Conservation (phyloP, 495 filamentous ascomycete species). For the Jackrogersella minutella region DNA sequence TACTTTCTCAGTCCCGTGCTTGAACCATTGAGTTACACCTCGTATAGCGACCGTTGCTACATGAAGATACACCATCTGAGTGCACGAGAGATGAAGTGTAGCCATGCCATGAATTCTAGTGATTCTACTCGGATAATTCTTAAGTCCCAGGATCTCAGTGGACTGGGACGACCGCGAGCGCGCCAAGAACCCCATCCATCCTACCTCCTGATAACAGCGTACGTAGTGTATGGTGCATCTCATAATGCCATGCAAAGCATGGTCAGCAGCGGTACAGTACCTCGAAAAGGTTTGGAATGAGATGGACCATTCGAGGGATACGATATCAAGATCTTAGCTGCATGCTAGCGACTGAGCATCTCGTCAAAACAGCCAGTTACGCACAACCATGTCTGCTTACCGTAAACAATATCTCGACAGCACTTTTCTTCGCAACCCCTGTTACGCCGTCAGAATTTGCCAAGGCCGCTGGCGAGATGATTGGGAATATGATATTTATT, state of each 20-base stretch:
- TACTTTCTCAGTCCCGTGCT: neutral
- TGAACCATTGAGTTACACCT: neutral
- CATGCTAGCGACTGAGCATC: constrained; percentile 1
- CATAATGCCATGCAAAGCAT: neutral
- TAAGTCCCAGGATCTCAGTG: neutral
- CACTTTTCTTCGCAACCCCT: constrained; percentile 4
- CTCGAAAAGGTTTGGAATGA: neutral
- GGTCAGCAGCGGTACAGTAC: neutral
- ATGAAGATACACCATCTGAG: neutral
- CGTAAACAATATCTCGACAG: neutral
- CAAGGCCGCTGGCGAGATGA: neutral
- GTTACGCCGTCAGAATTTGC: constrained; percentile 10
- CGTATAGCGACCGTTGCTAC: neutral
- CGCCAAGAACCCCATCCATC: constrained; percentile 18
- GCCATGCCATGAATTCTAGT: neutral
- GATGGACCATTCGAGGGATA: neutral
- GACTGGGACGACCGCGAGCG: neutral
- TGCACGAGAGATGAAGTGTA: neutral
- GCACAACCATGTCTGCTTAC: constrained; percentile 10
- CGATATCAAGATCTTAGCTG: constrained; percentile 20
- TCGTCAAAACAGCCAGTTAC: constrained; percentile 1
- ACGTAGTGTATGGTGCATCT: neutral
- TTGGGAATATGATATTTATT: neutral
- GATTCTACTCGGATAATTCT: neutral
- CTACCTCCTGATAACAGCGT: constrained; percentile 4